A percentile compares a stretch with the other conserved stretches of the same genome.
Conservation (phyloP, 1,139 yeast species). For the Suhomyces wounanorum region DNA sequence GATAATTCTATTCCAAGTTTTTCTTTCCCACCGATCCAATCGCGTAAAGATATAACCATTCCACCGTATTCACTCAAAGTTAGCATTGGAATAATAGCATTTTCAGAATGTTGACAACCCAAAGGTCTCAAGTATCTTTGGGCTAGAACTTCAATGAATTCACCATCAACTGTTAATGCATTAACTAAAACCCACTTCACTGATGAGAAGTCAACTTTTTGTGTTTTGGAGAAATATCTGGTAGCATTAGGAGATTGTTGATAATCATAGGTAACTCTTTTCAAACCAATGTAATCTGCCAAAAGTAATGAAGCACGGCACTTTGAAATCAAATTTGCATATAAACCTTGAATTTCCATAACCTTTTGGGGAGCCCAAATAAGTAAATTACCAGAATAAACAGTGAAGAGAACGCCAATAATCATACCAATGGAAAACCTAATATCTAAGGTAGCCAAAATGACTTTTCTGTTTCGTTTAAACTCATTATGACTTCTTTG, state of each 20-base stretch:
- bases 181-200: constrained; percentile 90
- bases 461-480: constrained; percentile 35
- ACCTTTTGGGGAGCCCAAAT: constrained; percentile 79
- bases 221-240: constrained; percentile 74
- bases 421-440: constrained; percentile 88
- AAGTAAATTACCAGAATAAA: constrained; percentile 81
- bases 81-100: constrained; percentile 85
- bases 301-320: constrained; percentile 72
- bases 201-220: constrained; percentile 74
- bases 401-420: constrained; percentile 75
- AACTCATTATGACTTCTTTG: constrained; percentile 33
- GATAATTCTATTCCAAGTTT: constrained; percentile 49
- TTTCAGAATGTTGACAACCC: constrained; percentile 77
- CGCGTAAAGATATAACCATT: constrained; percentile 87
- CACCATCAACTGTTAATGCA: constrained; percentile 92
- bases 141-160: constrained; percentile 85
- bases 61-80: constrained; percentile 96
- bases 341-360: constrained; percentile 81
- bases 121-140: constrained; percentile 89
- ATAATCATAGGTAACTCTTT: constrained; percentile 90
- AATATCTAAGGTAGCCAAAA: constrained; percentile 78
- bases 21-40: constrained; percentile 78
- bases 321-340: constrained; percentile 76
- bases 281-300: constrained; percentile 88
- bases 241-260: constrained; percentile 89